Evolutionary conservation across 768 basidiomycete species (phyloP).

Genomic region (Hysterangium stoloniferum): DNA sequence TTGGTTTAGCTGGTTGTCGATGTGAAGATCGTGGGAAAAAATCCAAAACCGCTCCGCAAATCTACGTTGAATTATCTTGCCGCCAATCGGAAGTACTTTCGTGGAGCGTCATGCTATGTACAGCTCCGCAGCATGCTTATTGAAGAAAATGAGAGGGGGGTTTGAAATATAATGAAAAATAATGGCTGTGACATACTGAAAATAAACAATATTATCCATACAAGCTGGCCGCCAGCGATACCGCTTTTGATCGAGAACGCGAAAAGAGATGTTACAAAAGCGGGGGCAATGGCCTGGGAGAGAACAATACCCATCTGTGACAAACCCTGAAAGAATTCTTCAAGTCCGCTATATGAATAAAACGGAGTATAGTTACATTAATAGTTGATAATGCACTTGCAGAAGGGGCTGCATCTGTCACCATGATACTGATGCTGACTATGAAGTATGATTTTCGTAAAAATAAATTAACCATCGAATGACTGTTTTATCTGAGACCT

Average conservation of each 20-base stretch:
- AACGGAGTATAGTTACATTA: conserved; percentile 6
- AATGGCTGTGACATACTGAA: too few species aligned
- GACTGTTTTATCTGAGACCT: neutral
- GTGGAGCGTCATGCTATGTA: too few species aligned
- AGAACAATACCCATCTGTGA: conserved; percentile 15
- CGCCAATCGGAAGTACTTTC: too few species aligned
- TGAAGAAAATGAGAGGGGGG: too few species aligned
- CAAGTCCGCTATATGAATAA: neutral
- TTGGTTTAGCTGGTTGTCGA: too few species aligned
- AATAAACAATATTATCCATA: conserved; percentile 13
- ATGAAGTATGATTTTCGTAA: neutral
- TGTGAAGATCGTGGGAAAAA: too few species aligned
- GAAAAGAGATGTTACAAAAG: conserved; percentile 13
- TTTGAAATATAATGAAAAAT: too few species aligned
- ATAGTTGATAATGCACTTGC: conserved; percentile 12
- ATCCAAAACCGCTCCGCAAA: too few species aligned
- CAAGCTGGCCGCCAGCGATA: conserved; percentile 13
- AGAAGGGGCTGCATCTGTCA: conserved; percentile 13
- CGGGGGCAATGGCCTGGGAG: conserved; percentile 14
- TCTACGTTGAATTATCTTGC: too few species aligned
- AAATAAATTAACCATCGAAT: neutral
- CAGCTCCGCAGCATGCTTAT: too few species aligned
- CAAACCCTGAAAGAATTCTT: neutral
- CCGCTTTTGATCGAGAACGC: conserved; percentile 14
- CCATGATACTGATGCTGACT: conserved; percentile 12